Evolutionary conservation across 2,329 filamentous ascomycete species (phyloP), one percentile per base, ranked within the genome.

Genomic region (Aureobasidium mangrovei): DNA sequence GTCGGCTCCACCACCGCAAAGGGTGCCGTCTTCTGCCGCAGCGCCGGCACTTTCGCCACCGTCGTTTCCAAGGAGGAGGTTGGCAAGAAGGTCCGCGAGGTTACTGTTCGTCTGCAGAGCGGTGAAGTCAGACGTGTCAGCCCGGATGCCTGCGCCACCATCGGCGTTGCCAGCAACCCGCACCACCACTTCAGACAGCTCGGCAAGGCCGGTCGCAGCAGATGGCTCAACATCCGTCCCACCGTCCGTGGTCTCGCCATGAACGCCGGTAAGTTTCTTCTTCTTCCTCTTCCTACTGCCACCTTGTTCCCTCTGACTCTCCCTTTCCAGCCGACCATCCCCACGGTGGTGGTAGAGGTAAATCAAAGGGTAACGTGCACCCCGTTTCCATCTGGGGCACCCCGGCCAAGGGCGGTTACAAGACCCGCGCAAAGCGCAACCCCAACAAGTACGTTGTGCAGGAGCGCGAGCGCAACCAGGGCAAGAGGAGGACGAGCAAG

Each of bases 311-410:
- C 2, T 54, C 35, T 41, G 27, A 47, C 33, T 51, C 64, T 61
- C 42, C 7, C 43, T 31, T 48, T 58, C 42, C 64, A 83, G 87
- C 84, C 64, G 93, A 98, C 67, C 93, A 98, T 79, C 93, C 93
- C 66, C 93, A 98, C 71, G 93, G 93, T 81, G 93, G 93, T 86
- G 93, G 93, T 73, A 83, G 94, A 79, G 93, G 93, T 76, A 98
- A 98, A 76, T 96, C 90, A 56, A 98, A 98, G 88, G 90, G 93
- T 82, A 95, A 96, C 69, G 83, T 91, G 58, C 80, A 95, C 68
- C 93, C 94, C 33, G 89, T 93, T 64, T 95, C 89, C 74, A 93
- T 93, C 56, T 98, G 94, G 93, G 93, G 94, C 69, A 85, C 83
- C 68, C 91, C 89, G 69, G 81, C 87, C 71, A 91, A 91, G 79